A percentile compares a stretch with the other conserved stretches of the same genome.
Conservation (phyloP, 371 early-diverging fungal species). For the Dichotomocladium elegans region DNA sequence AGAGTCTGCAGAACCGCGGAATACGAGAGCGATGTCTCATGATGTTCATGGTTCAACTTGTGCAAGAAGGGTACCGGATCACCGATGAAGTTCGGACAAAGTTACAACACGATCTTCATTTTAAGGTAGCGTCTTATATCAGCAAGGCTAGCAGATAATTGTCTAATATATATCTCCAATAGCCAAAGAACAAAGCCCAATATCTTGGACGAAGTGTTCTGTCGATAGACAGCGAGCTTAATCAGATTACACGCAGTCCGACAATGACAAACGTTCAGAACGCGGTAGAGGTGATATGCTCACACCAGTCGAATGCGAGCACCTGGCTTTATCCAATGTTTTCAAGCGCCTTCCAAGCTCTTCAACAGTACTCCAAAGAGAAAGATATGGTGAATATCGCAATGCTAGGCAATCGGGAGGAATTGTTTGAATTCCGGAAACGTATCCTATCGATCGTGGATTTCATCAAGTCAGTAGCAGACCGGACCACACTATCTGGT, state of each 20-base stretch:
- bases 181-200: conserved; percentile 3
- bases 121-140: conserved; percentile 23
- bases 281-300: conserved; percentile 31
- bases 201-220: neutral
- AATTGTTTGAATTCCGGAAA: conserved; percentile 24
- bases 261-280: conserved; percentile 23
- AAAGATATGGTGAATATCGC: conserved; percentile 17
- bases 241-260: conserved; percentile 29
- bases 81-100: conserved; percentile 25
- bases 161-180: neutral
- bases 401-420: conserved; percentile 1
- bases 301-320: conserved; percentile 32
- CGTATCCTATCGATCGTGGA: conserved; percentile 24
- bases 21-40: conserved; percentile 37
- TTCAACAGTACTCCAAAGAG: conserved; percentile 28
- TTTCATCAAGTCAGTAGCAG: conserved; percentile 25
- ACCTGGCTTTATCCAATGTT: conserved; percentile 44
- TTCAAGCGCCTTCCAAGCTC: conserved; percentile 33
- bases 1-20: conserved; percentile 25
- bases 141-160: neutral
- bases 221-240: conserved; percentile 29
- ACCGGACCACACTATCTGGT: conserved; percentile 28
- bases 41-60: conserved; percentile 45
- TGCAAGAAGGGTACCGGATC: conserved; percentile 41
- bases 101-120: conserved; percentile 39